Conservation (phyloP, 768 basidiomycete species). For the Porpolomopsis calyptriformis region DNA sequence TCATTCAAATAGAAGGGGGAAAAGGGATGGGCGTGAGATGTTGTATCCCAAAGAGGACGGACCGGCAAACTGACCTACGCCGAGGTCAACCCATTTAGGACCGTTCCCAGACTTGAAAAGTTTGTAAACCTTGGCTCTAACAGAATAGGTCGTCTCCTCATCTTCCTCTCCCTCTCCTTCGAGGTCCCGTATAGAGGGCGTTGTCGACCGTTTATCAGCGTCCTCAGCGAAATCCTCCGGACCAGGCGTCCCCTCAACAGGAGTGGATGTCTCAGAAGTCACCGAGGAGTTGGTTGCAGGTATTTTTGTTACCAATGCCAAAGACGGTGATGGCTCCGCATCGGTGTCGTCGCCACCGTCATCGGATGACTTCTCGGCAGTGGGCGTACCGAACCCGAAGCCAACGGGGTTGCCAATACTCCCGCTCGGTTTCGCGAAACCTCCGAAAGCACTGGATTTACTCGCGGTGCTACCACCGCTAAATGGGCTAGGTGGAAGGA, state of each 20-base stretch:
- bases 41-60: neutral
- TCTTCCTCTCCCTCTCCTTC: constrained; percentile 78
- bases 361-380: neutral
- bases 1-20: constrained; percentile 1
- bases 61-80: constrained; percentile 52
- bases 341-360: neutral
- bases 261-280: constrained; percentile 3
- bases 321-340: neutral
- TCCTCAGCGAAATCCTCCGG: constrained; percentile 1
- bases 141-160: constrained; percentile 53
- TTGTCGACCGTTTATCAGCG: constrained; percentile 8
- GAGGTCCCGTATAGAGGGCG: constrained; percentile 41
- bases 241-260: constrained; percentile 7
- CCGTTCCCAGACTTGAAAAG: constrained; percentile 37
- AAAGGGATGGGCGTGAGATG: no score
- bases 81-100: constrained; percentile 53
- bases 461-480: constrained; percentile 1
- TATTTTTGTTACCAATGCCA: neutral
- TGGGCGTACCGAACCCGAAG: constrained; percentile 39
- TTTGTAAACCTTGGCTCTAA: constrained; percentile 54
- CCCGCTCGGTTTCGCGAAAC: constrained; percentile 28
- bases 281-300: neutral
- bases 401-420: constrained; percentile 57
- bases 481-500: no score
- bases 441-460: constrained; percentile 17